phyloP scores from a whole-genome alignment of 345 rosid species.

The Bruguiera sexangula region DNA sequence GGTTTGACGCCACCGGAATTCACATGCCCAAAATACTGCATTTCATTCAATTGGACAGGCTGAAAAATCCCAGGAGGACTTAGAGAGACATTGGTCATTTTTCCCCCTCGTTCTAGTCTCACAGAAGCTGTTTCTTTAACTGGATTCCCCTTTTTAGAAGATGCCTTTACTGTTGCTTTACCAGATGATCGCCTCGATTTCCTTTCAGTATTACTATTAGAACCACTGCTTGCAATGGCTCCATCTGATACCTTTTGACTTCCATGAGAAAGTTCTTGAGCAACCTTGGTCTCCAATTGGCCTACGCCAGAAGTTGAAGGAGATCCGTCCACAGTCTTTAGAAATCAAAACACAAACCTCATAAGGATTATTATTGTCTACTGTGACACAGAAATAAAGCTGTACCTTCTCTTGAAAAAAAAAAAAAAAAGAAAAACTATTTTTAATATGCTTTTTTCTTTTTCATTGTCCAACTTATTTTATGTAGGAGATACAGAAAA shows the following conservation, averaged over 20 bases:
- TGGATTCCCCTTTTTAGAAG: conserved; percentile 51
- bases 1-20: conserved; percentile 45
- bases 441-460: too few relatives aligned
- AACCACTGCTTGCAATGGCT: conserved; percentile 25
- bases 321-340: conserved; percentile 59
- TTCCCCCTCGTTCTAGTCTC: conserved; percentile 52
- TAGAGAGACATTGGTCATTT: conserved; percentile 36
- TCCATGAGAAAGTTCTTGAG: conserved; percentile 33
- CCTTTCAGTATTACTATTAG: conserved; percentile 62
- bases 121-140: conserved; percentile 40
- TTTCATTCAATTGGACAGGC: conserved; percentile 54
- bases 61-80: conserved; percentile 45
- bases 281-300: conserved; percentile 41
- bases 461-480: too few relatives aligned
- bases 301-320: conserved; percentile 47
- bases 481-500: too few relatives aligned
- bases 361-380: background rate
- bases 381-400: background rate
- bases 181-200: conserved; percentile 62
- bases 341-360: conserved; percentile 14
- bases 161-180: conserved; percentile 55
- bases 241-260: conserved; percentile 39
- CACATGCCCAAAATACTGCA: conserved; percentile 45
- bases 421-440: too few relatives aligned
- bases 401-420: too few relatives aligned